Evolutionary conservation across 2,329 filamentous ascomycete species (phyloP).

Genomic region (Neurospora sp.): DNA sequence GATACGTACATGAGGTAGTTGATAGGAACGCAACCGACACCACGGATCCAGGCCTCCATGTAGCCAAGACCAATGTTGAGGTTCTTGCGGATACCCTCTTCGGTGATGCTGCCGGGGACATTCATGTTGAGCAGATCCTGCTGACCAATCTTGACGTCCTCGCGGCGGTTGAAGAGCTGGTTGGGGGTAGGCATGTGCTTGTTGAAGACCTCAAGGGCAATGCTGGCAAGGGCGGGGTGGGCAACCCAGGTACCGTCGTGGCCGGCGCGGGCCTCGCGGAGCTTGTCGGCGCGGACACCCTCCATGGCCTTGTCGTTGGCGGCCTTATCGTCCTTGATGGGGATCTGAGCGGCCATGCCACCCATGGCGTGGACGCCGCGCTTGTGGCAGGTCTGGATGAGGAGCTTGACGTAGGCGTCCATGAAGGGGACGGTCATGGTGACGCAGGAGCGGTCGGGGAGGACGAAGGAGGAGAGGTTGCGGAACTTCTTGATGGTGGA

Average conservation of each 20-base stretch:
- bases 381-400: slow-evolving; percentile 97
- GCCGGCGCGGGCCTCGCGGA: slow-evolving; percentile 87
- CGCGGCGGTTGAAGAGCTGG: slow-evolving; percentile 82
- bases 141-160: slow-evolving; percentile 76
- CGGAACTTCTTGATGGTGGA: slow-evolving; percentile 99
- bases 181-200: slow-evolving; percentile 98
- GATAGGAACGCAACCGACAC: slow-evolving; percentile 91
- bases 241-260: slow-evolving; percentile 98
- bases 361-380: slow-evolving; percentile 98
- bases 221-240: slow-evolving; percentile 80
- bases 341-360: slow-evolving; percentile 97
- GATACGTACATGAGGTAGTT: slow-evolving; percentile 76
- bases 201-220: slow-evolving; percentile 92
- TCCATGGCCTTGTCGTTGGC: slow-evolving; percentile 95
- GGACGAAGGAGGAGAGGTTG: slow-evolving; percentile 82
- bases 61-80: slow-evolving; percentile 92
- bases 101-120: slow-evolving; percentile 82
- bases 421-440: slow-evolving; percentile 99
- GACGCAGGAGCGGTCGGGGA: slow-evolving; percentile 81
- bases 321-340: slow-evolving; percentile 86
- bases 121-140: slow-evolving; percentile 98
- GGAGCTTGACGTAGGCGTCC: slow-evolving; percentile 90
- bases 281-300: slow-evolving; percentile 85
- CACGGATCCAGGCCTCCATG: slow-evolving; percentile 97
- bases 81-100: slow-evolving; percentile 95